phyloP scores from a whole-genome alignment of 2,329 filamentous ascomycete species.

The Penicillium sp. region DNA sequence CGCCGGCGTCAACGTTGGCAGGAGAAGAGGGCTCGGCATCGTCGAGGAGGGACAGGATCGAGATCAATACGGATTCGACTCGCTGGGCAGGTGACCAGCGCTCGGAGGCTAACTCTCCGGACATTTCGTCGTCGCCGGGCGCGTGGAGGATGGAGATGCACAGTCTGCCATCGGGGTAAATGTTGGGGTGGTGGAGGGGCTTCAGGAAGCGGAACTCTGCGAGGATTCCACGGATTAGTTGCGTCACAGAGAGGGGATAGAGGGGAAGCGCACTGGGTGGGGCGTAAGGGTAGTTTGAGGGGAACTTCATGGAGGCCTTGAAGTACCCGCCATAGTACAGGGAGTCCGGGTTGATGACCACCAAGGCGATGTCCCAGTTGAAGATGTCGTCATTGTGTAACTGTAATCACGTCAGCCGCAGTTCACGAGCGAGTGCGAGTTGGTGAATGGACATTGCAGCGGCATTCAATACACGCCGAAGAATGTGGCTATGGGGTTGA shows the following conservation, averaged over 20 bases:
- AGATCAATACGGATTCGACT: conserved; percentile 91
- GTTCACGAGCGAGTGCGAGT: not conserved
- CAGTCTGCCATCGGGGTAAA: conserved; percentile 85
- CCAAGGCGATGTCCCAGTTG: conserved; percentile 83
- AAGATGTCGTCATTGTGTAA: conserved; percentile 81
- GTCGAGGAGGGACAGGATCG: conserved; percentile 86
- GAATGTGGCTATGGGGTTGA: not conserved
- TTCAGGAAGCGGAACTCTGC: conserved; percentile 77
- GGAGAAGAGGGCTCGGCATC: conserved; percentile 92
- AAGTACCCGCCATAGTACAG: conserved; percentile 93
- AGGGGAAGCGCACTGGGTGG: conserved; percentile 63
- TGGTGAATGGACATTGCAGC: not conserved
- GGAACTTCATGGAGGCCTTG: conserved; percentile 85
- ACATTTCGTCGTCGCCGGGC: conserved; percentile 89
- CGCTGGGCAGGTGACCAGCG: conserved; percentile 94
- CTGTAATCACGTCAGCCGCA: conserved; percentile 42
- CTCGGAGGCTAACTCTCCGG: conserved; percentile 84
- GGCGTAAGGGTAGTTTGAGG: conserved; percentile 82
- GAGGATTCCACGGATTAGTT: not conserved
- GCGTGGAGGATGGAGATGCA: conserved; percentile 97
- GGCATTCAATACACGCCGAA: too few species aligned
- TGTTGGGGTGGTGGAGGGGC: conserved; percentile 87
- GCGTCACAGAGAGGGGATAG: not conserved
- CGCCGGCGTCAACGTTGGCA: conserved; percentile 90
- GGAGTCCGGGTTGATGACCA: conserved; percentile 90